Evolutionary conservation across 2,329 filamentous ascomycete genomes (phyloP).

Genomic region (Dactylellina parvicollis): DNA sequence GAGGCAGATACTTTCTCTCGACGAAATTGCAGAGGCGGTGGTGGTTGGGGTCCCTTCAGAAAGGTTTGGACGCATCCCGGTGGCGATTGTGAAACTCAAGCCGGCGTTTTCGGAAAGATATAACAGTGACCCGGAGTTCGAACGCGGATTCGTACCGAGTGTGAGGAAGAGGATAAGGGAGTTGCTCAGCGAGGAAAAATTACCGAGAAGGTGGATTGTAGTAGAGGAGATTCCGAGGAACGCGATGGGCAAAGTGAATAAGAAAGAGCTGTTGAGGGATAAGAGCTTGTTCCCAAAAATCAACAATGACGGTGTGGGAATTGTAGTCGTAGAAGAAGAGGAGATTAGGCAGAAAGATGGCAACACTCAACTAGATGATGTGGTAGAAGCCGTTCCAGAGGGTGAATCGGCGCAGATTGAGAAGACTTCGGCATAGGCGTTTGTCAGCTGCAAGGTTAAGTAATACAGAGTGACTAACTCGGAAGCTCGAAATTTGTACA

Average conservation of each 20-base stretch:
- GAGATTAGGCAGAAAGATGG: no score
- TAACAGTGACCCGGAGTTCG: conserved; percentile 56
- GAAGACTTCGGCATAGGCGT: no score
- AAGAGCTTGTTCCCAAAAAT: background rate
- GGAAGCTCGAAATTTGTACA: no score
- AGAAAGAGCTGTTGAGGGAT: conserved; percentile 19
- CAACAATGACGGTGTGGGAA: background rate
- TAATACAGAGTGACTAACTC: no score
- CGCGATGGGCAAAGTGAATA: conserved; percentile 84
- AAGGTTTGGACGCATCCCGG: conserved; percentile 19
- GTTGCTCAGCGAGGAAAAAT: conserved; percentile 90
- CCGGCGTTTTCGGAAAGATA: conserved; percentile 88
- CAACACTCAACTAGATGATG: no score
- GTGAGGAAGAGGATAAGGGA: conserved; percentile 59
- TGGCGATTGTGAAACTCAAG: conserved; percentile 66
- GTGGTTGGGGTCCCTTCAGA: conserved; percentile 72
- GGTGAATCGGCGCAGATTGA: no score
- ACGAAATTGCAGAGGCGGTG: conserved; percentile 76
- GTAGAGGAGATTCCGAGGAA: conserved; percentile 86
- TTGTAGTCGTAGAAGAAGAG: background rate
- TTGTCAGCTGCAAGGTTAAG: no score
- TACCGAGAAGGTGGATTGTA: conserved; percentile 85
- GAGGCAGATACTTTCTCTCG: conserved; percentile 75
- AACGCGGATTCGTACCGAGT: conserved; percentile 25
- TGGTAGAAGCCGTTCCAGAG: no score